phyloP scores from a whole-genome alignment of 371 early-diverging fungal genomes.

The Mortierella sp. region DNA sequence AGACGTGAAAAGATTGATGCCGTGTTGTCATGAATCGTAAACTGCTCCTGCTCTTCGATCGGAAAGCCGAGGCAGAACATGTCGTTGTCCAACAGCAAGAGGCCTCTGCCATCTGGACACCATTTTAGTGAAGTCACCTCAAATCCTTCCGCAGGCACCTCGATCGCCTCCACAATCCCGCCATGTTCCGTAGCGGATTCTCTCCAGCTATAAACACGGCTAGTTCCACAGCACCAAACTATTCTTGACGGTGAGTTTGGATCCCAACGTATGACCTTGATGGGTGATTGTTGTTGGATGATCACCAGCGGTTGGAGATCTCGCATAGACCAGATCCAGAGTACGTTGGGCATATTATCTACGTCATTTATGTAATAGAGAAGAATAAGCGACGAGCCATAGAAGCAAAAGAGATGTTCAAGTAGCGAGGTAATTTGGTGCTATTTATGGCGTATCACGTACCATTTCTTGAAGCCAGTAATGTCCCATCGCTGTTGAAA shows the following conservation, averaged over 20 bases:
- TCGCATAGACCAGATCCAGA: conserved; percentile 53
- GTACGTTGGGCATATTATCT: conserved; percentile 50
- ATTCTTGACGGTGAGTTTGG: conserved; percentile 33
- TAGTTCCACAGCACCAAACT: conserved; percentile 47
- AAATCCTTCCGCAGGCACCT: conserved; percentile 43
- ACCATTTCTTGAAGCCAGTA: conserved; percentile 52
- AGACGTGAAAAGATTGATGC: conserved; percentile 28
- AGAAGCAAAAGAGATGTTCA: background rate
- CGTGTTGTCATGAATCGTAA: conserved; percentile 37
- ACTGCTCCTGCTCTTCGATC: conserved; percentile 39
- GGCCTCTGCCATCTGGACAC: conserved; percentile 46
- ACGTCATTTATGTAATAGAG: background rate
- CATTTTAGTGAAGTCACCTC: conserved; percentile 44
- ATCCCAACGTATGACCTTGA: conserved; percentile 50
- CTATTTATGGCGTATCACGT: background rate
- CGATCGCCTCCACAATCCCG: conserved; percentile 36
- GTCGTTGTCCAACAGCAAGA: conserved; percentile 39
- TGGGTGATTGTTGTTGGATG: conserved; percentile 48
- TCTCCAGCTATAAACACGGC: conserved; percentile 42
- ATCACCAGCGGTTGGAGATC: conserved; percentile 29
- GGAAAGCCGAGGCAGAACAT: conserved; percentile 46
- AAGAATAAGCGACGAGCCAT: background rate
- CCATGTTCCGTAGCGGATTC: conserved; percentile 15
- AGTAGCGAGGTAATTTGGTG: background rate
- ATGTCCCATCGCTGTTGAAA: conserved; percentile 47